phyloP scores from a whole-genome alignment of 129 eudicot genomes.

The Calendula officinalis region DNA sequence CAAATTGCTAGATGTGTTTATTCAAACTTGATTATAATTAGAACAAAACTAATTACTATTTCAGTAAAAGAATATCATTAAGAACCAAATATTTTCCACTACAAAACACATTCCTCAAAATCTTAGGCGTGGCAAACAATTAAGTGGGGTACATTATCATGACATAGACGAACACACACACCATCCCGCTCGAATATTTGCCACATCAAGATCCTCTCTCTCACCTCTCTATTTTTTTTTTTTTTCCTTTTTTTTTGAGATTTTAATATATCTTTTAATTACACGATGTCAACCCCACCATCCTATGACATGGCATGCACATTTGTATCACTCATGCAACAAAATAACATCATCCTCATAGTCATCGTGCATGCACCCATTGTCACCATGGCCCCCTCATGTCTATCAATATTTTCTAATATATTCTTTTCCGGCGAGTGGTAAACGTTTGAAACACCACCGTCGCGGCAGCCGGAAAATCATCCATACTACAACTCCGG shows the following conservation, averaged over 20 bases:
- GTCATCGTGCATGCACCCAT: conserved; percentile 37
- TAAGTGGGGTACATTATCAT: conserved; percentile 69
- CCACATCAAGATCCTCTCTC: conserved; percentile 20
- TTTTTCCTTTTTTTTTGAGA: not conserved
- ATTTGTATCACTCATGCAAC: too few relatives aligned
- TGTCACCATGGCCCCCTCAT: not conserved
- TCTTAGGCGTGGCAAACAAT: conserved; percentile 61
- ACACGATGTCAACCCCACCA: conserved; percentile 55
- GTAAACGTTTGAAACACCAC: conserved; percentile 72
- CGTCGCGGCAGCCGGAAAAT: conserved; percentile 60
- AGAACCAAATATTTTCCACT: conserved; percentile 29
- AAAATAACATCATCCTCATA: conserved; percentile 35
- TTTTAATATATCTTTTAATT: conserved; percentile 29
- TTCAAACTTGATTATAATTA: not conserved
- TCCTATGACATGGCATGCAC: too few relatives aligned
- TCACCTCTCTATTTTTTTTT: conserved; percentile 13
- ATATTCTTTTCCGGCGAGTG: conserved; percentile 48
- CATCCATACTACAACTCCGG: conserved; percentile 59
- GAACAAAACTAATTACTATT: not conserved
- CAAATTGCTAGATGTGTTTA: not conserved
- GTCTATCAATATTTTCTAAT: not conserved
- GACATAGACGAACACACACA: conserved; percentile 34
- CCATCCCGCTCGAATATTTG: conserved; percentile 19
- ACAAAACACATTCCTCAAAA: conserved; percentile 49
- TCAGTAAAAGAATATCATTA: conserved; percentile 16